Evolutionary conservation across 768 basidiomycete genomes (phyloP), one percentile per base, ranked within the genome.

Genomic region (Pleurotus sapidus): DNA sequence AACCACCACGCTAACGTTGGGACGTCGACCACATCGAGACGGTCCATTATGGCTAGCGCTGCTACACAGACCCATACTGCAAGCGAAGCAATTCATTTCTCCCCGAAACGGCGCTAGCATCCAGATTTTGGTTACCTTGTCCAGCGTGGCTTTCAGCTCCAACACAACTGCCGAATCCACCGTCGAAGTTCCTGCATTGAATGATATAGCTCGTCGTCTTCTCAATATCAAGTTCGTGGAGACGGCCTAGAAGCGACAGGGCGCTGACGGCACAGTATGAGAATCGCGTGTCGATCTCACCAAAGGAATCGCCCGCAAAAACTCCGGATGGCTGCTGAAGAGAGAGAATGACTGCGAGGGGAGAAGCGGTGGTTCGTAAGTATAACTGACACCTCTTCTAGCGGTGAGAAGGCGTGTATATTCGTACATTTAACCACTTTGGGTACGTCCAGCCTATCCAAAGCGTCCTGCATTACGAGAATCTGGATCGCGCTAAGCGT

Each of bases 401-500:
- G 30, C 30, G 30, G 9, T 9, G 30, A 34, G 30, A 34, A 34
- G 30, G 30, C 9, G 4, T 34, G 30, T 34, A 34, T 9, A 34
- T 24, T 76, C 84, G 58, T 49, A 93, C 95, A 98, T 65, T 83
- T 73, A 30, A 84, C 83, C 37, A 95, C 80, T 5, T 91, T 82
- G 45, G 86, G 81, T 9, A 80, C 67, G 67, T 98, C 82, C 3
- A 95, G 62, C 39, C 82, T 74, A 64, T 93, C 83, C 50, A 93
- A 69, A 0, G 94, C 89, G 61, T 92, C 85, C 63, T 95, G 92
- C 58, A 86, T 97, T 55, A 87, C 71, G 30, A 99, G 77, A 55
- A 98, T 92, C 69, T 98, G 97, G 15, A 99, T 87, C 2, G 91
- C 97, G 60, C 93, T 95, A 39, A 94, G 74, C 0, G 97, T 98